Percentiles rank a stretch among this genome's conserved stretches.
phyloP scores from a whole-genome alignment of 306 rosid genomes.

The Vicia faba region DNA sequence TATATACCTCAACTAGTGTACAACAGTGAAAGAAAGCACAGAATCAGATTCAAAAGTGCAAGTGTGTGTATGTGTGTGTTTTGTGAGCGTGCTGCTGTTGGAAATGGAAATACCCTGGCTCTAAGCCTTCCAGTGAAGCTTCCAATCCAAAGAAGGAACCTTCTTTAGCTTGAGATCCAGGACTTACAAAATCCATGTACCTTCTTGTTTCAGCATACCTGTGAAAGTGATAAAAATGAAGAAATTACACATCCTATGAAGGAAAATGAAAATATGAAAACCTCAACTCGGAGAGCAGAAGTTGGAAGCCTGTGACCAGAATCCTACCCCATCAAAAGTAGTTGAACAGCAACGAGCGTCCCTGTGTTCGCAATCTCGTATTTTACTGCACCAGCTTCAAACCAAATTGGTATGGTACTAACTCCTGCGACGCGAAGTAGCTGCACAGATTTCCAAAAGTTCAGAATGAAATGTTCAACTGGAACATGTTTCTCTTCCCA shows the following conservation, averaged over 20 bases:
- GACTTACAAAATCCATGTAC: conserved; percentile 86
- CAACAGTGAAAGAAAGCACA: not conserved
- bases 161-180: conserved; percentile 87
- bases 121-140: conserved; percentile 77
- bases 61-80: not conserved
- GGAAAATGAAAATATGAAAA: conserved; percentile 4
- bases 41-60: not conserved
- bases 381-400: conserved; percentile 79
- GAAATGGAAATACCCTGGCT: conserved; percentile 74
- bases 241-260: not conserved
- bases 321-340: conserved; percentile 81
- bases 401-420: conserved; percentile 73
- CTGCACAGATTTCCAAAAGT: conserved; percentile 48
- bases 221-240: conserved; percentile 33
- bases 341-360: conserved; percentile 79
- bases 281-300: conserved; percentile 25
- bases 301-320: not conserved
- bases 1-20: conserved; percentile 14
- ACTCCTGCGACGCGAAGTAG: conserved; percentile 77
- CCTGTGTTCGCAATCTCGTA: conserved; percentile 64
- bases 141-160: conserved; percentile 84
- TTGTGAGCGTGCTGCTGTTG: no score
- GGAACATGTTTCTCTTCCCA: not conserved
- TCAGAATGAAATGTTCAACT: conserved; percentile 25
- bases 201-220: conserved; percentile 89